These are phyloP conservation scores for Kwoniella sp. DNA, from an alignment of 768 basidiomycete species.

Conservation along the genomic window DNA sequence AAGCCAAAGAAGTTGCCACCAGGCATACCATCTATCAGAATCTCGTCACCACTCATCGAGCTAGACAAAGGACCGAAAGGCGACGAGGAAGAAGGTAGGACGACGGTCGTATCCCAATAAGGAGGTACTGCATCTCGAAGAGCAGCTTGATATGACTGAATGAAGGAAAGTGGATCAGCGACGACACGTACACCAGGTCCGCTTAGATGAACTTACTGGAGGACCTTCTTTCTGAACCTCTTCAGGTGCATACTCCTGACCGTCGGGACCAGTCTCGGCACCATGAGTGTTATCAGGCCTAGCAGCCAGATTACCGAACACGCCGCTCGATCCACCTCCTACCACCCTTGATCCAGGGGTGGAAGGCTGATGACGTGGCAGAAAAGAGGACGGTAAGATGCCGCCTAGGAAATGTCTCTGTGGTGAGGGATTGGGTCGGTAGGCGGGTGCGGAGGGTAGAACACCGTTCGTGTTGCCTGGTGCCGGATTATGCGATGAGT, in stretches of 20 bases:
- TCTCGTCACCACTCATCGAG: constrained; percentile 64
- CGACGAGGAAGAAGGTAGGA: constrained; percentile 64
- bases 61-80: constrained; percentile 61
- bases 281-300: constrained; percentile 65
- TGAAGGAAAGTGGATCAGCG: background rate
- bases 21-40: constrained; percentile 83
- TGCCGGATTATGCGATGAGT: constrained; percentile 49
- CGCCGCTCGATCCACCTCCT: constrained; percentile 75
- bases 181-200: too few relatives aligned
- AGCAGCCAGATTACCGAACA: constrained; percentile 90
- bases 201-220: constrained; percentile 68
- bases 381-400: constrained; percentile 41
- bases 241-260: constrained; percentile 70
- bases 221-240: constrained; percentile 78
- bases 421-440: constrained; percentile 62
- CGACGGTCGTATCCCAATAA: constrained; percentile 96
- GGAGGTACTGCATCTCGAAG: constrained; percentile 87
- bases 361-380: constrained; percentile 25
- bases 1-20: constrained; percentile 65
- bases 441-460: constrained; percentile 49
- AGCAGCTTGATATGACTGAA: constrained; percentile 80
- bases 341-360: constrained; percentile 27
- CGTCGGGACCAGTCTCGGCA: constrained; percentile 39
- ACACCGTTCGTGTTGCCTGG: constrained; percentile 53
- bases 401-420: constrained; percentile 56